phyloP scores from a whole-genome alignment of 2,329 filamentous ascomycete species.

The Tympanopsis confertula region DNA sequence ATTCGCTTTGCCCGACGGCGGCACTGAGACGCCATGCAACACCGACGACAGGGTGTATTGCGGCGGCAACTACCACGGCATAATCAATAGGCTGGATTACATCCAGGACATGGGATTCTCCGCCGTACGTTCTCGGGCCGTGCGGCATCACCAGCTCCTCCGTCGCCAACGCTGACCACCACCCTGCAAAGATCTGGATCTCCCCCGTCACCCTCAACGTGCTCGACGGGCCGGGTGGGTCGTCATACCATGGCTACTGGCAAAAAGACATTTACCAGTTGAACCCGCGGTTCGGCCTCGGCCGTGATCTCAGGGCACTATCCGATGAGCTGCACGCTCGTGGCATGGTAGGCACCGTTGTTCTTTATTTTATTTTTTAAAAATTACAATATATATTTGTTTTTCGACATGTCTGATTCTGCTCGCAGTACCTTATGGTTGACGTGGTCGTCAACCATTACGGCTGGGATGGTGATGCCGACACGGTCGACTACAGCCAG shows the following conservation, averaged over 20 bases:
- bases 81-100: conserved; percentile 31
- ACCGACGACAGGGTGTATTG: conserved; percentile 19
- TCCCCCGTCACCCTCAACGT: conserved; percentile 26
- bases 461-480: neutral
- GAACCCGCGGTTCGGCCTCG: neutral
- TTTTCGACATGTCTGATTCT: no score
- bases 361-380: no score
- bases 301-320: neutral
- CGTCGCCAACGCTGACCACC: neutral
- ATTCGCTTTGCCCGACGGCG: neutral
- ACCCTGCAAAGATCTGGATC: conserved; percentile 25
- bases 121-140: conserved; percentile 7
- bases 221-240: conserved; percentile 18
- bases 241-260: conserved; percentile 31
- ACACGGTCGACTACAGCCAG: neutral
- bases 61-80: conserved; percentile 30
- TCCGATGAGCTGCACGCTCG: neutral
- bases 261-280: conserved; percentile 19
- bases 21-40: neutral
- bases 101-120: conserved; percentile 26
- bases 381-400: no score
- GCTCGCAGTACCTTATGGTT: conserved; percentile 1
- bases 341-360: neutral
- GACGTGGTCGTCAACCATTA: conserved; percentile 1
- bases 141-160: neutral